Conservation (phyloP, 805 yeast genomes). For the Saccharomycopsis sp. region DNA sequence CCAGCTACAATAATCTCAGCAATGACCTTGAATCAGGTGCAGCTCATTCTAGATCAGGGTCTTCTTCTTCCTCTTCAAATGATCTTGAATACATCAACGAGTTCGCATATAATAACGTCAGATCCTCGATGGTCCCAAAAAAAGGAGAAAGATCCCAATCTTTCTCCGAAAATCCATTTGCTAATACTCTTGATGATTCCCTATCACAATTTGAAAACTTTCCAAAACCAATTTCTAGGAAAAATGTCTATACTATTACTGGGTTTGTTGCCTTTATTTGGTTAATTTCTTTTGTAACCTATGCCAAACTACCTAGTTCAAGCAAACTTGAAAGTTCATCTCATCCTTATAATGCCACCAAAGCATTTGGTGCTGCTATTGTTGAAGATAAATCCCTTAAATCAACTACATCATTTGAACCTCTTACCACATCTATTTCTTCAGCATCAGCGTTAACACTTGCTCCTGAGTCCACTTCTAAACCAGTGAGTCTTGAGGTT, state of each 20-base stretch:
- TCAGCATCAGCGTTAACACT: background rate
- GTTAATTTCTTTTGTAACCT: slow-evolving; percentile 21
- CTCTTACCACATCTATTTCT: background rate
- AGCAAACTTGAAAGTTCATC: slow-evolving; percentile 19
- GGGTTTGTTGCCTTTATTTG: slow-evolving; percentile 21
- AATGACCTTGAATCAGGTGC: slow-evolving; percentile 3
- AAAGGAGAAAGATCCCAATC: slow-evolving; percentile 19
- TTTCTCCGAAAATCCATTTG: slow-evolving; percentile 1
- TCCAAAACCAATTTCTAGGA: slow-evolving; percentile 13
- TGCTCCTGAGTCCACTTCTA: background rate
- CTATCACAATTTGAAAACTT: slow-evolving; percentile 1
- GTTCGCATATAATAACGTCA: slow-evolving; percentile 22
- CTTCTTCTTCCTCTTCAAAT: slow-evolving; percentile 12
- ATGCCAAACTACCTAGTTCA: slow-evolving; percentile 18
- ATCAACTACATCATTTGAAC: background rate
- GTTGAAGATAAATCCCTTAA: background rate
- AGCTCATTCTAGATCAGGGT: background rate
- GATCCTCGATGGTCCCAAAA: slow-evolving; percentile 12
- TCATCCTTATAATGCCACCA: slow-evolving; percentile 12
- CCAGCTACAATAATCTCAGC: background rate
- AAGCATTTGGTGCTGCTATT: slow-evolving; percentile 4
- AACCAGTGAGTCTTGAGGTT: slow-evolving; percentile 22
- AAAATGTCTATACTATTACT: slow-evolving; percentile 2
- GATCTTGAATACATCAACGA: slow-evolving; percentile 17
- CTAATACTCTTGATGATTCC: background rate